Evolutionary conservation across 148 eudicot species (phyloP), one percentile per base, ranked within the genome.

Genomic region (Diospyros kaki): DNA sequence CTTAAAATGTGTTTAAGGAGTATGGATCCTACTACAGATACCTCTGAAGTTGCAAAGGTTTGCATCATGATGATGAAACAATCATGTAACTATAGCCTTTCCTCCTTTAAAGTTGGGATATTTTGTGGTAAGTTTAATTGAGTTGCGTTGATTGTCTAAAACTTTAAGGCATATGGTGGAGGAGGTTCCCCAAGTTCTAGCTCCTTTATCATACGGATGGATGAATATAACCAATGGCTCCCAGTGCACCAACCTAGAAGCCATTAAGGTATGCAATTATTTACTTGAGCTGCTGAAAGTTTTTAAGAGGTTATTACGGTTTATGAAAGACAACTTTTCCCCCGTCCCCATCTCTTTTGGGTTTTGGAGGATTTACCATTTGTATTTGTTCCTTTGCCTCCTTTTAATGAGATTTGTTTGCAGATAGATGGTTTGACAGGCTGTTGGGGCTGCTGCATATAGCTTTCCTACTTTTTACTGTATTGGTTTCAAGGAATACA

Each of bases 41-140:
- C 97, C 61, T 92, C 98, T 78, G 96, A 89, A 87, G 76, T 94
- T 84, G 97, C 98, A 13, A 92, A 94, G 97, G 98, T 94, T 45
- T 64, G 77, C 75, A 69, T 73, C 46, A 17, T 75, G 28, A 28
- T 59, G 51, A 73, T 28, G 56, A 42, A 43, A 66, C 56, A 13
- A n/a, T 13, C 6, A 7, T 76, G 0, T 68, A 10, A 4, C 4
- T 4, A 9, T 13, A 39, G 46, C 40, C n/a, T 58, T 38, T 70
- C 9, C 9, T 78, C 44, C 58, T 51, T 39, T 46, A 13, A 43
- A 72, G 7, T 38, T 41, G 3, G 4, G 12, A 15, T 54, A 10
- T 58, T 69, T 42, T 63, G 46, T 61, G 48, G 51, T 54, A 12
- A 44, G 8, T 76, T 14, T 67, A 60, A 55, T 40, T 40, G 45